A percentile compares a stretch with the other conserved stretches of the same genome.
Conservation (phyloP, 2,329 filamentous ascomycete species). For the Dactylellina sp. region DNA sequence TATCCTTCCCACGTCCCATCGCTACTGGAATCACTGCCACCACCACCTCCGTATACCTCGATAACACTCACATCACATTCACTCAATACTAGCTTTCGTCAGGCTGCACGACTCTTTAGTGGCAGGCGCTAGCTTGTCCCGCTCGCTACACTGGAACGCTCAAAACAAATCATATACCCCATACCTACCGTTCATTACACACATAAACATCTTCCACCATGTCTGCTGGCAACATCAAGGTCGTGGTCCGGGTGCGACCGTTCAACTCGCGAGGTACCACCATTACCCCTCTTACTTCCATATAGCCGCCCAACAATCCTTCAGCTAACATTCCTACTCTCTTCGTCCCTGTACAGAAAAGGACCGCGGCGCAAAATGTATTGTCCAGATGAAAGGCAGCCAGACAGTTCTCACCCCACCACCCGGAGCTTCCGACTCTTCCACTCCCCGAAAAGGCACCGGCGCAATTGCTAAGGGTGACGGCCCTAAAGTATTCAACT, state of each 20-base stretch:
- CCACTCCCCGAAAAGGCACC: slow-evolving; percentile 64
- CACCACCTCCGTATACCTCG: not conserved
- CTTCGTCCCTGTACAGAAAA: slow-evolving; percentile 77
- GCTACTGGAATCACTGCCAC: not conserved
- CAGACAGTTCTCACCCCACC: slow-evolving; percentile 89
- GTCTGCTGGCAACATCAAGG: slow-evolving; percentile 88
- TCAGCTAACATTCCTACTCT: not conserved
- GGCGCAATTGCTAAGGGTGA: slow-evolving; percentile 77
- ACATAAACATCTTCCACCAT: slow-evolving; percentile 26
- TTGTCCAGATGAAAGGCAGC: slow-evolving; percentile 93
- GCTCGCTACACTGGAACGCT: not conserved
- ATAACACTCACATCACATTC: not conserved
- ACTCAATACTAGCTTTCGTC: slow-evolving; percentile 3
- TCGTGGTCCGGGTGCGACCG: slow-evolving; percentile 94
- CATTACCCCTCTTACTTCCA: slow-evolving; percentile 20
- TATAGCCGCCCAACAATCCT: slow-evolving; percentile 18
- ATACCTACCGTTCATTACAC: slow-evolving; percentile 12
- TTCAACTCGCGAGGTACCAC: slow-evolving; percentile 90
- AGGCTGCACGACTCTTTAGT: slow-evolving; percentile 13
- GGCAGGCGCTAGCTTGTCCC: slow-evolving; percentile 28
- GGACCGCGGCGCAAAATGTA: slow-evolving; percentile 92
- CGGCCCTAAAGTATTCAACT: slow-evolving; percentile 87
- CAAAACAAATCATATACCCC: not conserved
- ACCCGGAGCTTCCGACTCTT: slow-evolving; percentile 65
- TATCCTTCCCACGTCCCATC: not conserved